Evolutionary conservation across 2,329 filamentous ascomycete genomes (phyloP), one percentile per base, ranked within the genome.

Genomic region (Ceratocystis albifundus): DNA sequence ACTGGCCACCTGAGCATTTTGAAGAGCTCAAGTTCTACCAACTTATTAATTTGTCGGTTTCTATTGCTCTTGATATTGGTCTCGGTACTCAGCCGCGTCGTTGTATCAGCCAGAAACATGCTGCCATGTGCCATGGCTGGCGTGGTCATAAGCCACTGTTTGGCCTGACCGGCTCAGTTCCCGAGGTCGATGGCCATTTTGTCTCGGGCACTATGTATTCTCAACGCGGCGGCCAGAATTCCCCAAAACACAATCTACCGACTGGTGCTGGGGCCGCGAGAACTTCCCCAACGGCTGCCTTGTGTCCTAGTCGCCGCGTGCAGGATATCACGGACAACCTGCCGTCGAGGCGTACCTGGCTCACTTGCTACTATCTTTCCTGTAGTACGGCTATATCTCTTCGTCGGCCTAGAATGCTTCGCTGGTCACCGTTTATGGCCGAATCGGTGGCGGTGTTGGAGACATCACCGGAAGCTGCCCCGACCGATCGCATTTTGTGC

Each of bases 1-100:
- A 96, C 74, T 86, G 85, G 74, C 89, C 90, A 17, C 90, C 90
- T 0, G 86, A 93, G 70, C 83, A 88, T 71, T 89, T 89, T 68
- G 89, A 95, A 72, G 88, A 94, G 75, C 84, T 93, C 72, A 94
- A 94, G 73, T 95, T 94, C 74, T 96, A 94, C 76, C 89, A 93
- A 76, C 82, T 94, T 70, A 85, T 90, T 59, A 89, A 96, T 73
- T 84, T 90, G 72, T 88, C 88, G 1, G 87, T 87, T 61, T 82
- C 90, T 70, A 89, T 96, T 86, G 88, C 87, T 30, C 85, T 95
- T 65, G 90, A 96, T 71, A 82, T 96, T 44, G 90, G 90, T 0
- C 82, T 96, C 5, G 88, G 87, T 17, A 82, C 83, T 69, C 78
- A 65, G 80, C 55, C 57, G 25, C n/a, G 30, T 22, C 12, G 41